phyloP scores from a whole-genome alignment of 2,329 filamentous ascomycete genomes.

The Tolypocladium ovalisporum region DNA sequence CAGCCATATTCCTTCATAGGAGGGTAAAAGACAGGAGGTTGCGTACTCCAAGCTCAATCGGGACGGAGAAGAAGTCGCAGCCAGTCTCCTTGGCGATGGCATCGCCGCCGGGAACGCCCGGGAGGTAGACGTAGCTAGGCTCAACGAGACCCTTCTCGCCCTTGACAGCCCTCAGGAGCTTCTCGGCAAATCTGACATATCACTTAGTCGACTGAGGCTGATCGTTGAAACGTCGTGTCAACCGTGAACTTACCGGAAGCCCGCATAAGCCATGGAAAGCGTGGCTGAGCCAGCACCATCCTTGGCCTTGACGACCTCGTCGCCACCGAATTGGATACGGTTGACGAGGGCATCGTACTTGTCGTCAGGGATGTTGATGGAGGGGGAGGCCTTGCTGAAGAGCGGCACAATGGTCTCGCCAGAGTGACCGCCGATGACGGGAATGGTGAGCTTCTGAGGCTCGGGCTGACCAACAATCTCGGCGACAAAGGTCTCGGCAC shows the following conservation, averaged over 20 bases:
- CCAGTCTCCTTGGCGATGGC: conserved; percentile 76
- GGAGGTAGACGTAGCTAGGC: conserved; percentile 92
- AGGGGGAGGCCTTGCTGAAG: conserved; percentile 81
- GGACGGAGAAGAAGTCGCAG: conserved; percentile 90
- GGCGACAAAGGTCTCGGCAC: conserved; percentile 92
- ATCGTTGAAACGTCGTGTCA: background rate
- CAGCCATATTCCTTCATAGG: conserved; percentile 8
- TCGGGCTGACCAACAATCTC: conserved; percentile 73
- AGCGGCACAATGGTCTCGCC: conserved; percentile 97
- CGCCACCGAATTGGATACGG: conserved; percentile 95
- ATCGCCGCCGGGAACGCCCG: conserved; percentile 78
- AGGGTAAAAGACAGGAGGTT: background rate
- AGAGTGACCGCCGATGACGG: conserved; percentile 93
- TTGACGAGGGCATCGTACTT: conserved; percentile 87
- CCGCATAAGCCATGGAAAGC: conserved; percentile 90
- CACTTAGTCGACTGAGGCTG: conserved; percentile 5
- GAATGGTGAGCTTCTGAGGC: conserved; percentile 73
- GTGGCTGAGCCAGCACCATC: conserved; percentile 84
- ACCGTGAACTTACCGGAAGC: conserved; percentile 60
- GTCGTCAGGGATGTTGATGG: conserved; percentile 71
- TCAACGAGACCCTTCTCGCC: conserved; percentile 90
- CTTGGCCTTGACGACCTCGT: conserved; percentile 94
- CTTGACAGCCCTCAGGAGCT: conserved; percentile 76
- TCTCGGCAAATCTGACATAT: conserved; percentile 70
- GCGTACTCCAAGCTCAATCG: conserved; percentile 87